Evolutionary conservation across 2,329 filamentous ascomycete species (phyloP), one percentile per base, ranked within the genome.

Genomic region (Apiospora malaysiana): DNA sequence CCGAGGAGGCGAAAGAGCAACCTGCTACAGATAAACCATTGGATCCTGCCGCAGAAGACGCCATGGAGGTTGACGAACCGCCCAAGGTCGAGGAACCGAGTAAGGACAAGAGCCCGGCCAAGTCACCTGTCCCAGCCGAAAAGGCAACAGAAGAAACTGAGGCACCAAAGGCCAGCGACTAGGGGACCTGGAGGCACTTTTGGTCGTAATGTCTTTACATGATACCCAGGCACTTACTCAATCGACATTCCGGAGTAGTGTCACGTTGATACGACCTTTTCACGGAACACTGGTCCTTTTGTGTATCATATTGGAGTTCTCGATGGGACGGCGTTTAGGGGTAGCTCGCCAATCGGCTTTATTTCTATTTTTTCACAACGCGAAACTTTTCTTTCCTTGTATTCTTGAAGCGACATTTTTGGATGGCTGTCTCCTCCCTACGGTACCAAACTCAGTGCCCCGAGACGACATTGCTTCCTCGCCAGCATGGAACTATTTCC

Each of bases 91-190:
- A 37, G 18, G 68, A 69, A 21, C 12, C 25, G 23, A 42, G 25
- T 37, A 77, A 77, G 72, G 45, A 49, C 27, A 68, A 68, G 67
- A 68, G 46, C 46, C 67, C 47, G 23, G 67, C 46, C 4, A 37
- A 49, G 42, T 68, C 46, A 25, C 40, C 40, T 46, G 40, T 42
- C 7, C 65, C 65, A 32, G 43, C 65, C 14, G 65, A 67, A 14
- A 67, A 67, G 65, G 40, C 65, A 25, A n/a, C 40, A 46, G 65
- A 67, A 45, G 65, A 67, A n/a, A 67, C 40, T 14, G 12, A 18
- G 65, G 10, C 40, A 21, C n/a, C 56, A n/a, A 47, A 47, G 56
- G 32, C 56, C 18, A 40, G 56, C 27, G 18, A 32, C 18, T 63
- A 63, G 32, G 4, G 4, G 2, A n/a, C 2, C 56, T 37, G 32